Base-by-base conservation (phyloP, 352 stramenopile genomes). In the Globisporangium barbulae region DNA sequence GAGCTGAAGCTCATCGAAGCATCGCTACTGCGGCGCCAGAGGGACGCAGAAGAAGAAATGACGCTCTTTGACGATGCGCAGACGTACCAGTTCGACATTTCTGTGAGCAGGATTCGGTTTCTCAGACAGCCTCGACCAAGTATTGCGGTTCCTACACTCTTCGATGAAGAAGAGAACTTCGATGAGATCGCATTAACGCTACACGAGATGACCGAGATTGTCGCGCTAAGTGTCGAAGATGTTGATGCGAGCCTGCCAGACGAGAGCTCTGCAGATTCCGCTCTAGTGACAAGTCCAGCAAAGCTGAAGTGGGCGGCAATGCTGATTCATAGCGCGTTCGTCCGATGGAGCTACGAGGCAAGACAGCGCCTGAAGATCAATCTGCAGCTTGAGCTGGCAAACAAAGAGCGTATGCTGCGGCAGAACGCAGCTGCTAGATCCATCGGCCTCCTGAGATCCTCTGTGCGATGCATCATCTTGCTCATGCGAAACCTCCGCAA, bases 171-270 rank as follows among this genome's bases (percentile, higher is more conserved):
- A 5, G 44, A 45, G 12, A 7, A 25, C 17, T 41, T 28, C 2
- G 60, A 31, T 12, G 19, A 21, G 8, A 45, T 61, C 6, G 53
- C 19, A 19, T 19, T 25, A 33, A 5, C 66, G 3, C 21, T 75
- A 13, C 52, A 21, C 5, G 75, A 85, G 37, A 48, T 73, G 0
- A 41, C 60, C 49, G 76, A 85, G 30, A n/a, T 48, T 4, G 19
- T 78, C 3, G 62, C 35, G 4, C 67, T 89, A 58, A 47, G 48
- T 5, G 45, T 9, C 10, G 79, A 85, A 59, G 79, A 89, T 52
- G 28, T 71, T 28, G 62, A 78, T 42, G 72, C 47, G 1, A 28
- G 3, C 25, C 13, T 3, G 19, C 6, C 19, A 13, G 3, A 42
- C 44, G 21, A 41, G 21, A 13, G 8, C 15, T 5, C n/a, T 7